Base-by-base conservation (phyloP, 345 rosid species). In the Noccaea bulbosa region DNA sequence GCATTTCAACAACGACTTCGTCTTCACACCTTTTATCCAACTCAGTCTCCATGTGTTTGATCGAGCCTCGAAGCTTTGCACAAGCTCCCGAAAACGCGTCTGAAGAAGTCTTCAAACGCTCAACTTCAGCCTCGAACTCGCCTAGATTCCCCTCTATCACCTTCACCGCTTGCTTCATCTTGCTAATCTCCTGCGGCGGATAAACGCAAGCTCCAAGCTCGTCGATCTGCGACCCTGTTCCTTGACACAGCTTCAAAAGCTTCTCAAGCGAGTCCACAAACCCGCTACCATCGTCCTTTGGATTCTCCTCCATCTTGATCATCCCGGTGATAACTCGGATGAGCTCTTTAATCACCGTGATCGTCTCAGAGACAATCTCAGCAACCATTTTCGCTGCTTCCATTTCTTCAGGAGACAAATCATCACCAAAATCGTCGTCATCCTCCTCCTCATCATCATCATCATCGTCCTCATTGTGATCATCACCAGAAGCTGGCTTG, bases 381-480 rank as follows among this genome's bases (percentile, higher is more conserved):
- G 61, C 77, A 41, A 85, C 91, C 53, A 72, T 71, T 70, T 83
- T 72, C 61, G 91, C 98, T 48, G 86, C 78, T 79, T 82, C 80
- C 97, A 94, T 94, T 79, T 94, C 99, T 75, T 91, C 95, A 34
- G 84, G 78, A 22, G 97, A 94, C 53, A 88, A 79, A 80, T 84
- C 91, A 15, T 77, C 75, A 53, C 91, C 99, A 16, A 91, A 71
- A 76, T 87, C 97, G 62, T 66, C 88, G 30, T 75, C 84, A 17
- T 74, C 70, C 70, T 63, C 84, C 17, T 74, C 70, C 70, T 63
- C 88, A 16, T 73, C 85, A 47, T 75, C 73, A 76, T 87, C 97
- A 58, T 63, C 88, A 34, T 75, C 84, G 17, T 74, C 71, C 70
- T 63, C 88, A 20, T 74, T 84, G 45, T 75, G 72, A 44, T 82